A percentile compares a stretch with the other conserved stretches of the same genome.
These are phyloP conservation scores for Blumeria graminis DNA, from an alignment of 2,329 filamentous ascomycete genomes.

Conservation along the genomic window DNA sequence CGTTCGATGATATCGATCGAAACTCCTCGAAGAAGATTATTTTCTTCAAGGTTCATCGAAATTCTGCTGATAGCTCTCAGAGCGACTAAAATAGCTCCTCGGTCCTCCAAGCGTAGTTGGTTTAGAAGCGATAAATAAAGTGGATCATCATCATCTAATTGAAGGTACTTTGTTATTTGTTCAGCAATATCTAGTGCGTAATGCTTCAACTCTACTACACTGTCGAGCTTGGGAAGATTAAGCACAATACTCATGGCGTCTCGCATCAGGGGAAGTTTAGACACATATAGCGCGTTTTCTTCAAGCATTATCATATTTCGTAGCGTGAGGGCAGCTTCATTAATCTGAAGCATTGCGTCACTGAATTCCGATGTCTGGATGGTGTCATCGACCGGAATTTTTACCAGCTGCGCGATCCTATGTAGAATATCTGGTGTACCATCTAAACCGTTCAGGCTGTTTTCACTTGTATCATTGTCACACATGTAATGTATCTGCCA, in stretches of 20 bases:
- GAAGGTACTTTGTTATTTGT: constrained; percentile 63
- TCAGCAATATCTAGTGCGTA: constrained; percentile 81
- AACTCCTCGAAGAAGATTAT: constrained; percentile 52
- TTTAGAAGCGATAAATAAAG: constrained; percentile 52
- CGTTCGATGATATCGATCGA: constrained; percentile 39
- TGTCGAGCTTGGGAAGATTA: constrained; percentile 47
- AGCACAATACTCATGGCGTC: constrained; percentile 68
- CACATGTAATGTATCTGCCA: constrained; percentile 54
- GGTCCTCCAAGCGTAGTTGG: constrained; percentile 44
- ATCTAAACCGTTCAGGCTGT: constrained; percentile 36
- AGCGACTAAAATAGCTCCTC: constrained; percentile 57
- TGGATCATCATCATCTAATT: constrained; percentile 46
- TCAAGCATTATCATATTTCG: constrained; percentile 89
- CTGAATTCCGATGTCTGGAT: constrained; percentile 48
- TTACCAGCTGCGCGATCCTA: constrained; percentile 38
- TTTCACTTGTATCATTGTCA: constrained; percentile 28
- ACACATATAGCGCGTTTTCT: constrained; percentile 67
- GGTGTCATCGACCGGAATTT: constrained; percentile 37
- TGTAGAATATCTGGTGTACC: constrained; percentile 51
- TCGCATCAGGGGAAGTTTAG: constrained; percentile 48
- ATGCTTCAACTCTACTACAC: constrained; percentile 65
- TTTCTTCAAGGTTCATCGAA: constrained; percentile 61
- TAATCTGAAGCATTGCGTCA: constrained; percentile 50
- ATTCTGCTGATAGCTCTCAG: constrained; percentile 67
- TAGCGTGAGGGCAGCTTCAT: constrained; percentile 67